Evolutionary conservation across 805 yeast genomes (phyloP), one percentile per base, ranked within the genome.

Genomic region (Wickerhamomyces canadensis): DNA sequence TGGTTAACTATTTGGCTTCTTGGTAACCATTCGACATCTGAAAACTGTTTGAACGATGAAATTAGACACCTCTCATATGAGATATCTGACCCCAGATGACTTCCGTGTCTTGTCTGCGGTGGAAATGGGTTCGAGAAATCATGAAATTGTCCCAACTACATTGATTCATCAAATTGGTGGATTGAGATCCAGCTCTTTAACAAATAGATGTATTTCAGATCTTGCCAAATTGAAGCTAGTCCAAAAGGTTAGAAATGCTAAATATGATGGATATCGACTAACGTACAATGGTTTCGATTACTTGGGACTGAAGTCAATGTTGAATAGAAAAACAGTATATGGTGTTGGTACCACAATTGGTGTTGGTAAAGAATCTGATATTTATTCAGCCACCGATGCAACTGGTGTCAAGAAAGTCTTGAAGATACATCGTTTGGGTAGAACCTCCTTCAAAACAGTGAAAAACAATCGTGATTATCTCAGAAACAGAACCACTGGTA

Each of bases 291-390:
- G 99, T 4, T 85, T 80, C 60, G 99, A 93, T 61, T 93, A 85
- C 57, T 69, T 93, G 47, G 98, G 98, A 0, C 68, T 93, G 46
- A 87, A 82, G 59, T 73, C 95, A 8, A 76, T 93, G 78, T 67
- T 84, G 45, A 83, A 80, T 52, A 70, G 87, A 48, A 77, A 80
- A 29, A 71, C 86, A 0, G 56, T 93, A 9, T 80, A 80, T 51
- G 81, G 91, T 2, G 74, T 91, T 13, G 97, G 96, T 14, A 71
- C 80, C 32, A 84, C 83, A 9, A 88, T 91, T 49, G 98, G 98
- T 42, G 96, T 93, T 35, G 98, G 98, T 52, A 93, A 93, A 57
- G 98, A 93, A 61, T 88, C 97, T 3, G 98, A 93, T 64, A 89
- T 93, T 52, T 87, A 83, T 59, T 73, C 89, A 11, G 89, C 84